Conservation (phyloP, 2,329 filamentous ascomycete species). For the Trichoderma afroharzianum region DNA sequence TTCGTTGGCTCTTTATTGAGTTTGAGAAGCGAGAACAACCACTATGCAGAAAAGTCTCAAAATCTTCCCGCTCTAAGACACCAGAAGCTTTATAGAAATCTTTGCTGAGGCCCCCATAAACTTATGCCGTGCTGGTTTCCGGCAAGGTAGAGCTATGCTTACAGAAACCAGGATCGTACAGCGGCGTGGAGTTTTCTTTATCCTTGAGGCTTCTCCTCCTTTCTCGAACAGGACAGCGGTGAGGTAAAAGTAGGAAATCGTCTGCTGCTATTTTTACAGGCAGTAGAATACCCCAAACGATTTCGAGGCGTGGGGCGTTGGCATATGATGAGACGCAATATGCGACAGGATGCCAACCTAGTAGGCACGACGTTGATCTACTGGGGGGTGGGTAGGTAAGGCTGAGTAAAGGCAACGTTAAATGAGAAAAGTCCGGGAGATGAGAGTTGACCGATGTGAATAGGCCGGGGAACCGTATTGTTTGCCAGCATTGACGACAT, state of each 20-base stretch:
- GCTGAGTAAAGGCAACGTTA: background rate
- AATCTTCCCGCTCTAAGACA: background rate
- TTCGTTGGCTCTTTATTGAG: background rate
- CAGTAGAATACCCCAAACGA: background rate
- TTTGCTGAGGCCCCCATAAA: background rate
- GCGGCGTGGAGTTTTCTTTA: background rate
- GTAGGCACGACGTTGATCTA: constrained; percentile 15
- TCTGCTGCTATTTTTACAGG: background rate
- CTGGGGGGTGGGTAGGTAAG: constrained; percentile 13
- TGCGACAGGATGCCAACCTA: constrained; percentile 21
- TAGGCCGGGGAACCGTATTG: background rate
- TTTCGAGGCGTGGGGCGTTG: constrained; percentile 20
- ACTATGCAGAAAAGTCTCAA: background rate
- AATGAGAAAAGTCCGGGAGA: background rate
- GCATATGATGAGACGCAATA: constrained; percentile 21
- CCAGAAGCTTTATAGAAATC: background rate
- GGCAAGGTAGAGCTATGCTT: background rate
- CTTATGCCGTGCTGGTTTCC: constrained; percentile 12
- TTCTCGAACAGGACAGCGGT: background rate
- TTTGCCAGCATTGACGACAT: background rate
- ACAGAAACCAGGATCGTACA: constrained; percentile 21
- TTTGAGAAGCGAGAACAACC: background rate
- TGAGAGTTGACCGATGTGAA: background rate
- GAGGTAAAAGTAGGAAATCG: background rate
- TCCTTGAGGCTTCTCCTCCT: background rate